These are phyloP conservation scores for Thielaviopsis punctulata DNA, from an alignment of 2,329 filamentous ascomycete genomes.

Conservation along the genomic window DNA sequence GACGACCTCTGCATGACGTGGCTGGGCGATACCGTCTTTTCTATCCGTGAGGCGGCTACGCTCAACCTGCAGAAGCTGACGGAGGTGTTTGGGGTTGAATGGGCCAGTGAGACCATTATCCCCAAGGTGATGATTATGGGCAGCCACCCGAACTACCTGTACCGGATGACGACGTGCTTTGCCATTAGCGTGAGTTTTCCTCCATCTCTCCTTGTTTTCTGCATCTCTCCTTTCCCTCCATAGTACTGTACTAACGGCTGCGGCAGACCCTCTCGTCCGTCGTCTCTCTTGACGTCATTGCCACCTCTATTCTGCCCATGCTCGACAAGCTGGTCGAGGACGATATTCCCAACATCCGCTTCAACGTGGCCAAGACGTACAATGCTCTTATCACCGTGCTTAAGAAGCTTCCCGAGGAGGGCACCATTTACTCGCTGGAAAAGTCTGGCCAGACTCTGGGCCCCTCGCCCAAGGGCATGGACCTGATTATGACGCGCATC, in stretches of 20 bases:
- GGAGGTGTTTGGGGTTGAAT: slow-evolving; percentile 94
- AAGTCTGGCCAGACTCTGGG: slow-evolving; percentile 48
- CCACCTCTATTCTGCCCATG: slow-evolving; percentile 85
- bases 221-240: slow-evolving; percentile 11
- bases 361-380: slow-evolving; percentile 98
- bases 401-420: slow-evolving; percentile 74
- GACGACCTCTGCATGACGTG: slow-evolving; percentile 94
- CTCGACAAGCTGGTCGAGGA: slow-evolving; percentile 85
- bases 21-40: slow-evolving; percentile 97
- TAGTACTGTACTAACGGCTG: slow-evolving; percentile 15
- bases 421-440: slow-evolving; percentile 70
- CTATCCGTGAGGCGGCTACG: slow-evolving; percentile 91
- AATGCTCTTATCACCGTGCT: slow-evolving; percentile 78
- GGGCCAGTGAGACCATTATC: slow-evolving; percentile 93
- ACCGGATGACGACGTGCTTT: slow-evolving; percentile 99
- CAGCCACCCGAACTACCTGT: slow-evolving; percentile 94
- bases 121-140: slow-evolving; percentile 99
- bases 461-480: slow-evolving; percentile 55
- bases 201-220: slow-evolving; percentile 1
- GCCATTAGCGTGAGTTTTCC: slow-evolving; percentile 72
- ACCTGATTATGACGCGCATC: slow-evolving; percentile 73
- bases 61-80: slow-evolving; percentile 97
- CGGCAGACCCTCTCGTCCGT: slow-evolving; percentile 90
- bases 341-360: slow-evolving; percentile 96
- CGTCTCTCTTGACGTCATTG: slow-evolving; percentile 83